phyloP scores from a whole-genome alignment of 2,329 filamentous ascomycete genomes.

The Bipolaris cookei region DNA sequence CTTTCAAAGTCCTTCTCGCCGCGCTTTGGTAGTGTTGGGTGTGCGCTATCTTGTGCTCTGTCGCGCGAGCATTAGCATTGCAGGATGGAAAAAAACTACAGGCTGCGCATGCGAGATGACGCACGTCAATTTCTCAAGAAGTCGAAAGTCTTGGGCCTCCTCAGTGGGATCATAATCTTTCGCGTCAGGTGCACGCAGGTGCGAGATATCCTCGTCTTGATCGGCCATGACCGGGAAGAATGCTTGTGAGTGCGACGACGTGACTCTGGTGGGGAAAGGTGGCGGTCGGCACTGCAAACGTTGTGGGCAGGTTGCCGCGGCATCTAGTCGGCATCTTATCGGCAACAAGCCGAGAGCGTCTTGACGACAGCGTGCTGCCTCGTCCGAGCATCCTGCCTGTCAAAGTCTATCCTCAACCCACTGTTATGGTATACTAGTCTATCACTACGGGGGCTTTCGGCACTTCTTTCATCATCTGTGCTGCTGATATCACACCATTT shows the following conservation, averaged over 20 bases:
- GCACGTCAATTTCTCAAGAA: conserved; percentile 65
- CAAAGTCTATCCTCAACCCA: conserved; percentile 8
- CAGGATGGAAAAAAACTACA: neutral
- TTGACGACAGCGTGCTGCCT: neutral
- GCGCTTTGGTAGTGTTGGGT: conserved; percentile 76
- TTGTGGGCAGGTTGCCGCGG: neutral
- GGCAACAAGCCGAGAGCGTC: neutral
- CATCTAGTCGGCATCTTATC: neutral
- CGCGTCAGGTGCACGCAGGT: conserved; percentile 30
- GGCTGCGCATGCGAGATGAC: conserved; percentile 28
- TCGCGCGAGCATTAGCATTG: conserved; percentile 12
- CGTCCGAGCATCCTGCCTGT: neutral
- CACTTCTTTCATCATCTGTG: neutral
- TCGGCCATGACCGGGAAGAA: conserved; percentile 38
- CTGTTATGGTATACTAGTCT: neutral
- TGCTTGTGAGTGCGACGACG: neutral
- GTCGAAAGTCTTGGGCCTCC: conserved; percentile 85
- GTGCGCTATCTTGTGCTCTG: conserved; percentile 32
- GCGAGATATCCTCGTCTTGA: conserved; percentile 45
- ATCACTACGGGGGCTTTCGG: neutral
- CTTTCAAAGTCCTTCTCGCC: conserved; percentile 98
- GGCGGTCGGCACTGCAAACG: neutral
- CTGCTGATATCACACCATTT: conserved; percentile 5
- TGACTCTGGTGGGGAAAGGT: conserved; percentile 1
- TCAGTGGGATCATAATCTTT: conserved; percentile 67